Evolutionary conservation across 2,329 filamentous ascomycete genomes (phyloP), one percentile per base, ranked within the genome.

Genomic region (Aphanoascus verrucosus): DNA sequence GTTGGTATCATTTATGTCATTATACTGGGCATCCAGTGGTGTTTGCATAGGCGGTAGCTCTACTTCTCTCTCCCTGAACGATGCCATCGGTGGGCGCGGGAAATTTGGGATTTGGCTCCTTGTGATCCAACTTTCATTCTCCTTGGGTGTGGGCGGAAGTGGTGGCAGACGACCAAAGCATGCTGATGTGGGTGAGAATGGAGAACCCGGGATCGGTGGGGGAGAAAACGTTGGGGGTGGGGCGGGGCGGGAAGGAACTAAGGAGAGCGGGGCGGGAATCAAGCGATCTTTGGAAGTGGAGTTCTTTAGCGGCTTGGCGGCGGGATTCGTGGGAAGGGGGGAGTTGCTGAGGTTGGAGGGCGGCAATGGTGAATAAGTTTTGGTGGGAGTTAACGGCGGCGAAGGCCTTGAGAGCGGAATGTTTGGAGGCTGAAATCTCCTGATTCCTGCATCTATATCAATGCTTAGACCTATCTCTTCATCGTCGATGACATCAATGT

Each of bases 391-490:
- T 8, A 8, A 7, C 2, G 38, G n/a, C 23, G 48, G 20, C 12
- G 37, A 38, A 8, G 15, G 19, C 14, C 9, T 17, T 32, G 37
- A 19, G 6, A 12, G 48, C 19, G 48, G 48, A 38, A 12, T 42
- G 48, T 20, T 11, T 14, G 35, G 23, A 11, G 34, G 37, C 14
- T 32, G 9, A 2, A 19, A 3, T n/a, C 42, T 28, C 28, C 17
- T 41, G 15, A 52, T 9, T 9, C 49, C 49, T 4, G 49, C 49
- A 17, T 52, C 49, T 15, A 52, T 28, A 14, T 52, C 49, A 31
- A 52, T 52, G 31, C 41, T 41, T 11, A 44, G 31, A 31, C 49
- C 41, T 11, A 52, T 52, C 12, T 52, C 49, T 15, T 52, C 49
- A 31, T 52, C 40, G 15, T 52, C 49, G 32, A 52, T 52, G 2